phyloP scores from a whole-genome alignment of 1,284 basidiomycete genomes.

The Salmacisia buchloeana region DNA sequence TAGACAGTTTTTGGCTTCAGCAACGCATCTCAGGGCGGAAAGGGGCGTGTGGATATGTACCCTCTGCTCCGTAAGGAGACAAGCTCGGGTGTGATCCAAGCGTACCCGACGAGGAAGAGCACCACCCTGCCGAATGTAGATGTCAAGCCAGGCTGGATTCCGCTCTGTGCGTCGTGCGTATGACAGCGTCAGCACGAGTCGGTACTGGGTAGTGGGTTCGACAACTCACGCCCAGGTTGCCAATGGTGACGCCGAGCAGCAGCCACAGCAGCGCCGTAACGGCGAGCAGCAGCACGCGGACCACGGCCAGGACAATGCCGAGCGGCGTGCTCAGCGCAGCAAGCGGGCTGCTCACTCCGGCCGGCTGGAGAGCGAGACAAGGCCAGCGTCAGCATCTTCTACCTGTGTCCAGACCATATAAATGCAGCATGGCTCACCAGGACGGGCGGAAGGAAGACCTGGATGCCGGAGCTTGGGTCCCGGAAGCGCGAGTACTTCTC shows the following conservation, averaged over 20 bases:
- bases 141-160: not conserved
- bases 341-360: not conserved
- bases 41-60: not conserved
- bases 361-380: not conserved
- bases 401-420: not conserved
- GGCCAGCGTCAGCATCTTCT: not conserved
- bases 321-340: slow-evolving; percentile 11
- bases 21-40: not conserved
- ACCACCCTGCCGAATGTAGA: not conserved
- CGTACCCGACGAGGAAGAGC: not conserved
- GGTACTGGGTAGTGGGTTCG: not conserved
- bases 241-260: not conserved
- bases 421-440: not conserved
- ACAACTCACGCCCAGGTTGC: not conserved
- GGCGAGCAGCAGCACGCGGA: not conserved
- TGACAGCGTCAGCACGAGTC: not conserved
- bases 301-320: slow-evolving; percentile 14
- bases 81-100: not conserved
- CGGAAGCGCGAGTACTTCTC: slow-evolving; percentile 30
- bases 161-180: not conserved
- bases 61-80: slow-evolving; percentile 1
- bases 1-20: slow-evolving; percentile 14
- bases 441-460: slow-evolving; percentile 31
- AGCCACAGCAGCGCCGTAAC: not conserved
- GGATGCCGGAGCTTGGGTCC: slow-evolving; percentile 32